Percentiles rank a stretch among this genome's conserved stretches.
These are phyloP conservation scores for Phyllosticta citrichinensis DNA, from an alignment of 2,329 filamentous ascomycete genomes.

Conservation along the genomic window DNA sequence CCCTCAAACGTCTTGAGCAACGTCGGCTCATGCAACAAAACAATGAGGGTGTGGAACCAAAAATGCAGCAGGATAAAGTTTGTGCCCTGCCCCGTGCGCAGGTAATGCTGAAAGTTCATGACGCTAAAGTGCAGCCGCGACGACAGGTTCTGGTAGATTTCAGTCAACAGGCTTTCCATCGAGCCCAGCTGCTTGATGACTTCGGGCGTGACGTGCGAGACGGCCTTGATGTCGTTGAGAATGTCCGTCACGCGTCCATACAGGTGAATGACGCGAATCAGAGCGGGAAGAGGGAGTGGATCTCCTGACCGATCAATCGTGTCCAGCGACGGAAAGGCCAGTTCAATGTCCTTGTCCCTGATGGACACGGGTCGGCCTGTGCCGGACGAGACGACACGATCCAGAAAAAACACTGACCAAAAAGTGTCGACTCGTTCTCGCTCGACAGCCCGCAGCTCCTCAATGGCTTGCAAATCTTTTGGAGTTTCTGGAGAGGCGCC, in stretches of 20 bases:
- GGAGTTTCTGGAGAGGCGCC: conserved; percentile 24
- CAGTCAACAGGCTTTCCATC: conserved; percentile 74
- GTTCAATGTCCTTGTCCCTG: conserved; percentile 74
- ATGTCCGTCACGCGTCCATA: conserved; percentile 79
- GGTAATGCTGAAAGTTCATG: conserved; percentile 75
- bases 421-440: conserved; percentile 79
- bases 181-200: conserved; percentile 60
- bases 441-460: conserved; percentile 58
- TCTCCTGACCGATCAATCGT: conserved; percentile 47
- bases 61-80: conserved; percentile 81
- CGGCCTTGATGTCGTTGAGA: conserved; percentile 68
- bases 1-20: conserved; percentile 67
- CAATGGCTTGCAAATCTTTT: conserved; percentile 25
- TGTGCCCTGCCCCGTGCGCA: conserved; percentile 69
- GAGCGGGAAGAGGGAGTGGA: conserved; percentile 68
- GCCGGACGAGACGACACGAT: conserved; percentile 78
- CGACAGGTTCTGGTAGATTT: conserved; percentile 64
- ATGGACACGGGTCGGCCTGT: conserved; percentile 77
- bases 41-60: conserved; percentile 82
- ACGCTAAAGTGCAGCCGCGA: conserved; percentile 72
- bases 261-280: conserved; percentile 75
- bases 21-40: conserved; percentile 75
- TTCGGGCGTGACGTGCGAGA: conserved; percentile 63
- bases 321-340: conserved; percentile 53
- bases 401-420: conserved; percentile 82